phyloP scores from a whole-genome alignment of 495 filamentous ascomycete genomes.

The Neurospora sublineolata region DNA sequence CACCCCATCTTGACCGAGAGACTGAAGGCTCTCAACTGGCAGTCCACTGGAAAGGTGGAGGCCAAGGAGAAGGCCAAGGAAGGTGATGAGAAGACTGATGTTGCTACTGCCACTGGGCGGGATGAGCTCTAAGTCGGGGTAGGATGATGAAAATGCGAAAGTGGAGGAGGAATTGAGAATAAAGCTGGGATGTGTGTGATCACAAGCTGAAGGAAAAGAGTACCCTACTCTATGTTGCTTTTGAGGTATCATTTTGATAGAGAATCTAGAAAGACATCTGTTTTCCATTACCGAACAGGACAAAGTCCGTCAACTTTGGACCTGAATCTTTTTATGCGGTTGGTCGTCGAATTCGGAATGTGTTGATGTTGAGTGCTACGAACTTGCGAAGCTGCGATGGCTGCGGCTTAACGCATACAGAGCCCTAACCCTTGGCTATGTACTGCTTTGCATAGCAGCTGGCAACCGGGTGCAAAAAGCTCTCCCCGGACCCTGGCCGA shows the following conservation, averaged over 20 bases:
- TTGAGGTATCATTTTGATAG: background rate
- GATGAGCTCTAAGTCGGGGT: slow-evolving; percentile 22
- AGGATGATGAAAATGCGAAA: background rate
- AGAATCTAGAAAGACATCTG: background rate
- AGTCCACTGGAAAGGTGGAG: slow-evolving; percentile 33
- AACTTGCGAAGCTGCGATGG: background rate
- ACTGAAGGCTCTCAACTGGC: slow-evolving; percentile 79
- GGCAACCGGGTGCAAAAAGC: background rate
- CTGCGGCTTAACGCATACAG: background rate
- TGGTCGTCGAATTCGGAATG: background rate
- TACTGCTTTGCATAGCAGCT: background rate
- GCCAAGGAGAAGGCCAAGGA: slow-evolving; percentile 24
- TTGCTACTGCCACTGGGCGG: slow-evolving; percentile 22
- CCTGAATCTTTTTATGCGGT: background rate
- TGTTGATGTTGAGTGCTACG: background rate
- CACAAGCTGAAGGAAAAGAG: background rate
- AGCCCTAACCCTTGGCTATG: background rate
- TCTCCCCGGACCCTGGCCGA: background rate
- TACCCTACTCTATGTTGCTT: background rate
- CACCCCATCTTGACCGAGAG: slow-evolving; percentile 93
- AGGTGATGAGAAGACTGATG: slow-evolving; percentile 18
- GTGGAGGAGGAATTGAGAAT: background rate
- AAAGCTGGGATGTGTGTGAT: background rate
- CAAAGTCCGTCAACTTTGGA: background rate
- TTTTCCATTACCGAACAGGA: background rate